Evolutionary conservation across 78 protist genomes (phyloP).

Genomic region (Dictyostelium capitatum): DNA sequence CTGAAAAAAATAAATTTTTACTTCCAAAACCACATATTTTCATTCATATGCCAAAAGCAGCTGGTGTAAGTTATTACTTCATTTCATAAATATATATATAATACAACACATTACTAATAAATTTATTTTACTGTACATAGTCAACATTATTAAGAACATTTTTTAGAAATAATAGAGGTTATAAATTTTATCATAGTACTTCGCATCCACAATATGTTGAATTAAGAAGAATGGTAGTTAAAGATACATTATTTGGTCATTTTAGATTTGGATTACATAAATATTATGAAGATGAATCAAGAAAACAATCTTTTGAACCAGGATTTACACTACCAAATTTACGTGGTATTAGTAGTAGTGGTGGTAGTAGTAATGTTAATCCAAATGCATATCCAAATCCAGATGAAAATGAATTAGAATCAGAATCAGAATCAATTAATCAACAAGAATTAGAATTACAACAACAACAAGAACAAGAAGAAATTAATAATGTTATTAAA

Average conservation of each 20-base stretch:
- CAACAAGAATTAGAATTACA: not conserved
- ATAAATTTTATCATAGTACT: not conserved
- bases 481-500: not conserved
- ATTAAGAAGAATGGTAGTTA: not conserved
- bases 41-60: conserved; percentile 61
- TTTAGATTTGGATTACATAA: conserved; percentile 54
- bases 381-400: no score
- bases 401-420: not conserved
- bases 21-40: conserved; percentile 59
- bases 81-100: no score
- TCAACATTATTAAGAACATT: not conserved
- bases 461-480: no score
- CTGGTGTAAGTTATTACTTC: conserved; percentile 27
- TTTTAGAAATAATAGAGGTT: not conserved
- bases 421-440: not conserved
- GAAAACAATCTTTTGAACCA: not conserved
- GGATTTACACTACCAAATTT: not conserved
- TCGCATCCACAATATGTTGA: not conserved
- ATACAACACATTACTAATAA: no score
- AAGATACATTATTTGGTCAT: conserved; percentile 44
- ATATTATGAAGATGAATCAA: not conserved
- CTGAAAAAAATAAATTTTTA: conserved; percentile 1
- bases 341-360: not conserved
- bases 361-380: no score
- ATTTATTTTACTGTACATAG: no score